phyloP scores from a whole-genome alignment of 148 eudicot species.

The Nyssa sinensis region DNA sequence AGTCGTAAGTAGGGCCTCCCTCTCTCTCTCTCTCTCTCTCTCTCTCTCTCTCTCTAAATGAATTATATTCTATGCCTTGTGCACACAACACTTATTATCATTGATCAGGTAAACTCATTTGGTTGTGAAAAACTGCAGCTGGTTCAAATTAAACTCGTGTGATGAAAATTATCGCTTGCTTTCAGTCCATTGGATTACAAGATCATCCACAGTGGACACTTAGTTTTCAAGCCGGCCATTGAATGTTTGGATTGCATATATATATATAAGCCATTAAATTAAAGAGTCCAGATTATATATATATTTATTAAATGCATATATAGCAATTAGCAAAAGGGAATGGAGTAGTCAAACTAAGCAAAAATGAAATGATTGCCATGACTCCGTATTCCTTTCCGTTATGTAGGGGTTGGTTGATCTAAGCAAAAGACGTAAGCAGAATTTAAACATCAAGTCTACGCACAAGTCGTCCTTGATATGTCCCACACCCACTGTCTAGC shows the following conservation, averaged over 20 bases:
- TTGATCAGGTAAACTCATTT: neutral
- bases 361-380: neutral
- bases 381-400: neutral
- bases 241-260: too few relatives aligned
- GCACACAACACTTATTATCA: neutral
- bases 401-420: neutral
- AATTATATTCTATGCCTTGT: neutral
- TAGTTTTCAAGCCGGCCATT: neutral
- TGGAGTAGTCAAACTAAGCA: neutral
- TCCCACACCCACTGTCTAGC: neutral
- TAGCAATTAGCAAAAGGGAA: neutral
- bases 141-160: too few relatives aligned
- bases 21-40: too few relatives aligned
- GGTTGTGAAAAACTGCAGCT: too few relatives aligned
- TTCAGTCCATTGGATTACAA: neutral
- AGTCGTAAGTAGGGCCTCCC: too few relatives aligned
- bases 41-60: too few relatives aligned
- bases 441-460: neutral
- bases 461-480: neutral
- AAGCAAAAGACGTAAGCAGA: neutral
- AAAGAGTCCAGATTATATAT: neutral
- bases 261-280: too few relatives aligned
- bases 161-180: too few relatives aligned
- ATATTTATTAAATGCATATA: too few relatives aligned
- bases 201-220: too few relatives aligned